Base-by-base conservation (phyloP, 1,139 yeast genomes). In the Lodderomyces theae region DNA sequence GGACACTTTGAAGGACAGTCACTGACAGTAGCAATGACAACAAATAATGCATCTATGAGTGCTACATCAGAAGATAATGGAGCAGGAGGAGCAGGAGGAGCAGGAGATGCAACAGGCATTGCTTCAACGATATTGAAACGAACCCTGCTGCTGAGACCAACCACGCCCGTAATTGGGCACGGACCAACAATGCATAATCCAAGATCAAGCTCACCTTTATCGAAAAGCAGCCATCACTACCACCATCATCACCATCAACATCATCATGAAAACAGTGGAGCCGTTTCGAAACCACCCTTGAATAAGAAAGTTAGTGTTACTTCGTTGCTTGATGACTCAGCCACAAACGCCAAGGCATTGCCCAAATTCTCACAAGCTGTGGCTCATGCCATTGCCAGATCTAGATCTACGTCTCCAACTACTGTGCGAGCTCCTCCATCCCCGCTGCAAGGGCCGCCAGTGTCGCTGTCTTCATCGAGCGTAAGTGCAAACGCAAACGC, bases 231-330 rank as follows among this genome's bases (percentile, higher is more conserved):
- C 22, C 22, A 19, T 8, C 29, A 18, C 23, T n/a, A n/a, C n/a
- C n/a, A n/a, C n/a, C n/a, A n/a, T n/a, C n/a, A n/a, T n/a, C n/a
- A n/a, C n/a, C n/a, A n/a, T n/a, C n/a, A n/a, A n/a, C 12, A 33
- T 33, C 15, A 11, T 34, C 23, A 31, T 21, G 28, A 10, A 6
- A 22, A 4, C 5, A 23, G 36, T 10, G 31, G 34, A 18, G 24
- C 16, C 17, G 11, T 25, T 16, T 16, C 37, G 11, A 26, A 17
- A 45, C 47, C 23, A 42, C 40, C 24, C 44, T 15, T 19, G 16
- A 37, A 37, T 22, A 51, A 49, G 38, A 63, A 62, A 40, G 69
- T 66, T 2, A 58, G 65, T 22, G 67, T 66, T 11, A 57, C 54
- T 28, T 64, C 69, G 15, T 51, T 66, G 39, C 53, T 66, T 37